phyloP scores from a whole-genome alignment of 352 stramenopile species.

The Aphanomyces euteiches region DNA sequence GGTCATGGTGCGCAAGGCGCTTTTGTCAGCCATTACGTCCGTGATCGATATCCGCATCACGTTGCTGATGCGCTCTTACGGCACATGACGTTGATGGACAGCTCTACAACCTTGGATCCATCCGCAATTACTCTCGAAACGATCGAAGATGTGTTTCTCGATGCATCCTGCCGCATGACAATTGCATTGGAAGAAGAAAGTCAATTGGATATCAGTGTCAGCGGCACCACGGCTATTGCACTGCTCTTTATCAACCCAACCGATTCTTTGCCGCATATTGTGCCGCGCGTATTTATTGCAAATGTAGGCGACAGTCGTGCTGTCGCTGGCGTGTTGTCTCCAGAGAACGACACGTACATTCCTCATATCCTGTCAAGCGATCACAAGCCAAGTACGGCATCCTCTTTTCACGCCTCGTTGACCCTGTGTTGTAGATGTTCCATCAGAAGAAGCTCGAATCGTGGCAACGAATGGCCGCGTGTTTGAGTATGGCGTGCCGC shows the following conservation, averaged over 20 bases:
- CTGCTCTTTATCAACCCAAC: slow-evolving; percentile 50
- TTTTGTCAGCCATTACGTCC: slow-evolving; percentile 67
- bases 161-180: slow-evolving; percentile 41
- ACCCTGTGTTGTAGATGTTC: slow-evolving; percentile 37
- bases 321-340: slow-evolving; percentile 42
- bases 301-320: slow-evolving; percentile 74
- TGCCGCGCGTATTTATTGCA: slow-evolving; percentile 58
- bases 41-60: slow-evolving; percentile 59
- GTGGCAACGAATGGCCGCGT: slow-evolving; percentile 67
- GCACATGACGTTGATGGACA: slow-evolving; percentile 20
- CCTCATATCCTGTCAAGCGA: slow-evolving; percentile 64
- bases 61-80: slow-evolving; percentile 44
- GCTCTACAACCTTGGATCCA: not conserved
- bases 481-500: slow-evolving; percentile 71
- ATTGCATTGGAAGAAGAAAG: slow-evolving; percentile 43
- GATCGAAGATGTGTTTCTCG: slow-evolving; percentile 45
- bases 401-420: not conserved
- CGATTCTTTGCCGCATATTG: not conserved
- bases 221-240: slow-evolving; percentile 64
- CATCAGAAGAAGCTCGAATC: slow-evolving; percentile 64
- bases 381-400: slow-evolving; percentile 54
- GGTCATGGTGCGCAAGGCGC: slow-evolving; percentile 71
- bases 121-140: slow-evolving; percentile 36
- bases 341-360: slow-evolving; percentile 41
- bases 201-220: slow-evolving; percentile 69